phyloP scores from a whole-genome alignment of 2,329 filamentous ascomycete genomes.

The Nemania abortiva region DNA sequence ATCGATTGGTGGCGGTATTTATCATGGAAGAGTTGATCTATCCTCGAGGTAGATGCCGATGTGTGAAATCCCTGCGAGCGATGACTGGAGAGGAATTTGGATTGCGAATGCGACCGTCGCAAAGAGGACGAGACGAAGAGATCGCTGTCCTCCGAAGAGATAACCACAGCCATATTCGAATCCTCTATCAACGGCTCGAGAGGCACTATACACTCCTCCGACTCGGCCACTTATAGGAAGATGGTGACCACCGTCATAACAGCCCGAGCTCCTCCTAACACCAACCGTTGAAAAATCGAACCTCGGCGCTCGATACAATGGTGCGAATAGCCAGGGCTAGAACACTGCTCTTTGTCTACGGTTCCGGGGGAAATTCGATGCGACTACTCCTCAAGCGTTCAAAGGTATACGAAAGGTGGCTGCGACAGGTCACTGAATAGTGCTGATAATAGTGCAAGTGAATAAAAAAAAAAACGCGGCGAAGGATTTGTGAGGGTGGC shows the following conservation, averaged over 20 bases:
- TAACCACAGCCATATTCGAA: constrained; percentile 65
- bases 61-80: constrained; percentile 57
- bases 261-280: constrained; percentile 22
- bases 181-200: constrained; percentile 10
- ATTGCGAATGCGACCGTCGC: constrained; percentile 71
- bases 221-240: constrained; percentile 43
- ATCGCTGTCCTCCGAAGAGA: constrained; percentile 67
- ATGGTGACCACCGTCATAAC: constrained; percentile 43
- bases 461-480: constrained; percentile 3
- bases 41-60: constrained; percentile 60
- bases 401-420: constrained; percentile 9
- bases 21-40: constrained; percentile 61
- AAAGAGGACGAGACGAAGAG: constrained; percentile 67
- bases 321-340: constrained; percentile 3
- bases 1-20: constrained; percentile 54
- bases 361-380: constrained; percentile 8
- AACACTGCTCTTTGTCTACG: constrained; percentile 32
- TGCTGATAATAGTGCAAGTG: constrained; percentile 6
- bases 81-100: constrained; percentile 63
- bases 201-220: constrained; percentile 44
- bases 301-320: constrained; percentile 7
- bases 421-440: constrained; percentile 1
- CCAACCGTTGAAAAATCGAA: not conserved
- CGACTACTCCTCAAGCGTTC: constrained; percentile 27
- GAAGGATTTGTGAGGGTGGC: constrained; percentile 1